Evolutionary conservation across 345 rosid genomes (phyloP).

Genomic region (Sapria himalayana): DNA sequence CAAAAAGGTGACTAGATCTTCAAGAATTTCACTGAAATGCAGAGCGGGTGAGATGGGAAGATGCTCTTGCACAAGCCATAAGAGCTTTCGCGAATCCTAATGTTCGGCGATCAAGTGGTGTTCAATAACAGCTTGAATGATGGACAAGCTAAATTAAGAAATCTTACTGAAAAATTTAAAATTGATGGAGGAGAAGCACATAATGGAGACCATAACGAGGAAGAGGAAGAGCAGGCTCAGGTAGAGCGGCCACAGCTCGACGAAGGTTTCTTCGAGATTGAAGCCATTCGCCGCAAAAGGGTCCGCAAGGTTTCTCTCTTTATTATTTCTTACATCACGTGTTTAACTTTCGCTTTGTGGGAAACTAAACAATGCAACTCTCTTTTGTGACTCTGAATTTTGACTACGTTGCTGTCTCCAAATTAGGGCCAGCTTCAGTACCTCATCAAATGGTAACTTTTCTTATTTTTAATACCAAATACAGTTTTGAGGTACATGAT

Average conservation of each 20-base stretch:
- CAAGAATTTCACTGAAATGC: too few species aligned
- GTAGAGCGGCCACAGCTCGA: slow-evolving; percentile 61
- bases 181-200: slow-evolving; percentile 22
- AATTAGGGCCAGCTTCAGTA: slow-evolving; percentile 80
- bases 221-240: slow-evolving; percentile 11
- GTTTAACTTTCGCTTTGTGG: neutral
- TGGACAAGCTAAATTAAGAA: too few species aligned
- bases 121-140: too few species aligned
- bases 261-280: slow-evolving; percentile 87
- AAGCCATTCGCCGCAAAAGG: slow-evolving; percentile 85
- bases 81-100: too few species aligned
- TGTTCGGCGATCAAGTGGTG: too few species aligned
- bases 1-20: too few species aligned
- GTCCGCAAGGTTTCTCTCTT: slow-evolving; percentile 46
- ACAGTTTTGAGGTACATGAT: neutral
- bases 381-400: neutral
- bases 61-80: too few species aligned
- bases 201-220: slow-evolving; percentile 18
- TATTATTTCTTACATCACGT: neutral
- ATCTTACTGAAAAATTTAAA: too few species aligned
- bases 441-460: slow-evolving; percentile 82
- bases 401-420: slow-evolving; percentile 6
- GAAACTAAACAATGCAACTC: neutral
- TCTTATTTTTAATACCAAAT: neutral
- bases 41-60: too few species aligned